A percentile compares a stretch with the other conserved stretches of the same genome.
phyloP scores from a whole-genome alignment of 768 basidiomycete genomes.

The Cubamyces sp. region DNA sequence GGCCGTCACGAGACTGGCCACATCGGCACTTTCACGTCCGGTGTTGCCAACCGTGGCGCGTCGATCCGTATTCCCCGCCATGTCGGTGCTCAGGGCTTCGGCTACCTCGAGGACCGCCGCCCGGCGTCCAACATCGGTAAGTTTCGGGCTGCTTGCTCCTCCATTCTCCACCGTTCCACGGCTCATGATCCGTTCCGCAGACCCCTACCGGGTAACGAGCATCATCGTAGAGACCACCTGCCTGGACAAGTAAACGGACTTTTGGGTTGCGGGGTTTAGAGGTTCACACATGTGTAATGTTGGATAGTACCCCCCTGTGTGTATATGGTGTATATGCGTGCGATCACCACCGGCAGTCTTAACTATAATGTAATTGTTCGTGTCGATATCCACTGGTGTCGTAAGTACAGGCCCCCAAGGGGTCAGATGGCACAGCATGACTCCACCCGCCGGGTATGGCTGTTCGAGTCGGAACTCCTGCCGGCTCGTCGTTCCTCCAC shows the following conservation, averaged over 20 bases:
- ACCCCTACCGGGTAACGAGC: slow-evolving; percentile 93
- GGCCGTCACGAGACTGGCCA: slow-evolving; percentile 98
- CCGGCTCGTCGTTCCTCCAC: not conserved
- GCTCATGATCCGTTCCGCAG: slow-evolving; percentile 40
- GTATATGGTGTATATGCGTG: slow-evolving; percentile 15
- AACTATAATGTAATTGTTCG: slow-evolving; percentile 22
- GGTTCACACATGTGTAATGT: slow-evolving; percentile 17
- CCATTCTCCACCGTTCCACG: slow-evolving; percentile 1
- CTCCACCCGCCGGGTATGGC: slow-evolving; percentile 5
- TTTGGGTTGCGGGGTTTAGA: slow-evolving; percentile 15
- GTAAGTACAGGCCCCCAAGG: not conserved
- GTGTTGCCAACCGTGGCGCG: slow-evolving; percentile 97
- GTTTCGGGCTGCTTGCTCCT: slow-evolving; percentile 34
- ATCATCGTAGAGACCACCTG: slow-evolving; percentile 89
- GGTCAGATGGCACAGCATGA: not conserved
- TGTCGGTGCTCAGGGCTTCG: slow-evolving; percentile 89
- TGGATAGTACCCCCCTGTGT: slow-evolving; percentile 12
- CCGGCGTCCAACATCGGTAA: slow-evolving; percentile 97
- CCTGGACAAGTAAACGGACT: slow-evolving; percentile 54
- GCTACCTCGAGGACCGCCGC: slow-evolving; percentile 95
- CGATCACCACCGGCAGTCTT: slow-evolving; percentile 11
- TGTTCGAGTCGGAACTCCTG: not conserved
- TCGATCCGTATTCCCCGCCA: slow-evolving; percentile 96
- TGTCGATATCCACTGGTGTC: not conserved
- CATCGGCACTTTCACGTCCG: slow-evolving; percentile 88